Conservation (phyloP, 805 yeast species). For the Kodamaea hsintzibuensis region DNA sequence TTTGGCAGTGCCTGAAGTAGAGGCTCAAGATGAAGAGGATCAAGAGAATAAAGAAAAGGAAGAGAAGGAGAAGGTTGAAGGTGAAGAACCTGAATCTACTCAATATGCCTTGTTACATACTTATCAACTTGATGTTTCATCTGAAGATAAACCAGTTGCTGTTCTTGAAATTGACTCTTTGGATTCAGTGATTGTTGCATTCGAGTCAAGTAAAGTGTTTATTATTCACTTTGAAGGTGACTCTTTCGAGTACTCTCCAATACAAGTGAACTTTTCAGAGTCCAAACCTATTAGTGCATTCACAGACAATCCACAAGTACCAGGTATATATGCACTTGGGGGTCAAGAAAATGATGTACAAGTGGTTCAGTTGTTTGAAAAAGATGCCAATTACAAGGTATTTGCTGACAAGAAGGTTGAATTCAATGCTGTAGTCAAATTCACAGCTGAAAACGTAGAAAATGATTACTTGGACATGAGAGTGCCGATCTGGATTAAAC, state of each 20-base stretch:
- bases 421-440: constrained; percentile 40
- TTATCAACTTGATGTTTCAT: constrained; percentile 23
- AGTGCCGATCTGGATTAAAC: constrained; percentile 78
- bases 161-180: constrained; percentile 28
- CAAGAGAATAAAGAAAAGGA: constrained; percentile 22
- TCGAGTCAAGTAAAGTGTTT: constrained; percentile 46
- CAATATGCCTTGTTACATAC: constrained; percentile 39
- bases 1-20: constrained; percentile 13
- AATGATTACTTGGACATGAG: constrained; percentile 75
- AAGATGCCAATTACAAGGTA: constrained; percentile 17
- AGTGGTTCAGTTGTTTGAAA: constrained; percentile 40
- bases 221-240: constrained; percentile 35
- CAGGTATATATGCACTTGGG: constrained; percentile 70
- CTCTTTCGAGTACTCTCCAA: constrained; percentile 32
- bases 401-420: constrained; percentile 18
- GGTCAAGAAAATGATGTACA: constrained; percentile 81
- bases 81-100: constrained; percentile 40
- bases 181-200: constrained; percentile 43
- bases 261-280: constrained; percentile 29
- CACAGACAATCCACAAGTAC: constrained; percentile 46
- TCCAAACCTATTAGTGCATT: constrained; percentile 52
- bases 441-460: constrained; percentile 80
- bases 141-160: constrained; percentile 33
- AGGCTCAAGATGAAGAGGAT: neutral
- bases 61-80: constrained; percentile 8